Evolutionary conservation across 2,329 filamentous ascomycete species (phyloP), one percentile per base, ranked within the genome.

Genomic region (Ustilaginoidea virens): DNA sequence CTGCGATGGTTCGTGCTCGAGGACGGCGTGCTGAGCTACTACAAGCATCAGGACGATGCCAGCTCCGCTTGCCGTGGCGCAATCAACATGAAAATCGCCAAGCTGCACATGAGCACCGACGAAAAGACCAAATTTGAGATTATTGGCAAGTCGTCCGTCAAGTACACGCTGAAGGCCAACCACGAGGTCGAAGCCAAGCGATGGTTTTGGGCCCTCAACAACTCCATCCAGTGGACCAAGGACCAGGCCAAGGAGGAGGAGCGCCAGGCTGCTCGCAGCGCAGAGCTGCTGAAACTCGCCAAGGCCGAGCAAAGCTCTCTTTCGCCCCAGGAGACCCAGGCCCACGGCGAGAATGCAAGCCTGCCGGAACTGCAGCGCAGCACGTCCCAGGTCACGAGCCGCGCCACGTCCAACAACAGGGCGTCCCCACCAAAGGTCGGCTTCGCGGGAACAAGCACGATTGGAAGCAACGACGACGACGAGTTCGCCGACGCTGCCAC

Each of bases 181-280:
- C 90, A 98, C 53, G 80, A 94, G 47, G 87, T 96, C 17, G 90
- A 98, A 53, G 87, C 90, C 5, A 98, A 98, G 56, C 73, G 90
- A 31, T 98, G 90, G 90, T 98, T 92, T 54, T 98, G 90, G 90
- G 82, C 90, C 1, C 62, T 98, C 37, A 98, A 98, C 58, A 98
- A 98, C 50, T 87, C 90, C 5, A 98, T 98, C 28, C 90, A 96
- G 49, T 96, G 83, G 80, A 78, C 83, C 37, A 98, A 98, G 53
- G 90, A 98, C 46, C 90, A 96, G 55, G 86, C 83, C 6, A 86
- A 80, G 41, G 83, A 92, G 50, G 87, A 94, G 44, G 78, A 87
- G 46, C 74, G 66, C 39, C 74, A 85, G 35, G 74, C 74, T 19
- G 73, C 73, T 6, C 74, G 74, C 32, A 80, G 77, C 42, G 78